Evolutionary conservation across 2,329 filamentous ascomycete genomes (phyloP).

Genomic region (Diplodia intermedia): DNA sequence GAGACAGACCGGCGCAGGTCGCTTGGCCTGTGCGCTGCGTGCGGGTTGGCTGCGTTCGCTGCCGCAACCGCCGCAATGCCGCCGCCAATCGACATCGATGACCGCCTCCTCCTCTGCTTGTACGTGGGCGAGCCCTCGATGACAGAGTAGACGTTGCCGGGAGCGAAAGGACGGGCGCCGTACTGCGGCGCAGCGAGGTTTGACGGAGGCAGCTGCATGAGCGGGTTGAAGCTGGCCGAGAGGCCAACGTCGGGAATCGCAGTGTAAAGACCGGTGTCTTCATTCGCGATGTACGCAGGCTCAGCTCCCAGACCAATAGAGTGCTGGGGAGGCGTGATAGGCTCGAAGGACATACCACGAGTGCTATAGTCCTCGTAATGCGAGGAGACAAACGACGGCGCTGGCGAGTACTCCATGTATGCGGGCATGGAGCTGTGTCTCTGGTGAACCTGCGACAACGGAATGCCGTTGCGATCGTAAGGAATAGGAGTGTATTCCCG

Average conservation of each 20-base stretch:
- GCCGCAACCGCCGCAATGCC: slow-evolving; percentile 72
- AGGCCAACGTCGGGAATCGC: slow-evolving; percentile 88
- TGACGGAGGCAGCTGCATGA: slow-evolving; percentile 89
- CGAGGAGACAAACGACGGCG: slow-evolving; percentile 97
- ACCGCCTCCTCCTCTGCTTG: slow-evolving; percentile 93
- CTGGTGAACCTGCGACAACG: slow-evolving; percentile 82
- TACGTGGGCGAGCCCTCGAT: slow-evolving; percentile 98
- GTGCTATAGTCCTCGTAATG: slow-evolving; percentile 98
- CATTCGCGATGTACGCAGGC: slow-evolving; percentile 96
- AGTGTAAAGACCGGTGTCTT: slow-evolving; percentile 95
- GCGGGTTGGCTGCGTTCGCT: slow-evolving; percentile 55
- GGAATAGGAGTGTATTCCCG: slow-evolving; percentile 77
- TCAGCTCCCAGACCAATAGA: slow-evolving; percentile 80
- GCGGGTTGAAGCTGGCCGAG: slow-evolving; percentile 78
- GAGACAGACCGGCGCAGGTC: slow-evolving; percentile 92
- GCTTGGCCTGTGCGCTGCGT: slow-evolving; percentile 78
- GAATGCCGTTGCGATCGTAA: slow-evolving; percentile 91
- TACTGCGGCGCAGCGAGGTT: slow-evolving; percentile 83
- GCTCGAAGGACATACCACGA: slow-evolving; percentile 94
- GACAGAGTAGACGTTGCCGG: slow-evolving; percentile 88
- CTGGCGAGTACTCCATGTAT: slow-evolving; percentile 97
- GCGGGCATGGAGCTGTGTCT: slow-evolving; percentile 98
- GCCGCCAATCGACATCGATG: slow-evolving; percentile 85
- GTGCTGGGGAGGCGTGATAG: slow-evolving; percentile 94
- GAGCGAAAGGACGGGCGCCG: slow-evolving; percentile 71